Base-by-base conservation (phyloP, 1,284 basidiomycete species). In the Pulchroboletus neoregius region DNA sequence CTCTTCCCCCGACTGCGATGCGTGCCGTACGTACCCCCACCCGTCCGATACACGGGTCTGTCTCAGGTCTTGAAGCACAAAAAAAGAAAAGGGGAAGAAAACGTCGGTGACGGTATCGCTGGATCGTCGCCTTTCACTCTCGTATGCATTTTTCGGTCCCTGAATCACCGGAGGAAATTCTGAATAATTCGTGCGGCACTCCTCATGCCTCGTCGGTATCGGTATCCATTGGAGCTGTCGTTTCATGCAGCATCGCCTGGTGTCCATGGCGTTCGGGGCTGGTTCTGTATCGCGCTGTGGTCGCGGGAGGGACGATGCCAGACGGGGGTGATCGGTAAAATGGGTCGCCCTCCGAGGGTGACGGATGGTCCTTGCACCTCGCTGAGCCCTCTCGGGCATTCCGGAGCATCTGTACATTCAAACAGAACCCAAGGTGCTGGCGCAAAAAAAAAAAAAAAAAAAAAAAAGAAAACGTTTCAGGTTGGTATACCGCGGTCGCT, bases 161-260 rank as follows among this genome's bases (percentile, higher is more conserved):
- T 23, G 23, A 9, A 23, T 34, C 33, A 15, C 23, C 40, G 33
- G 41, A n/a, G 33, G 15, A 16, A 16, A 32, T 32, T 5, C 33
- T 18, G 18, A 18, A 12, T 36, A 6, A n/a, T n/a, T 1, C 20
- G 20, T 36, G 34, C 12, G 12, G 8, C 18, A 18, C 6, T 12
- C 33, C 10, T 20, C 18, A 13, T 10, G 11, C 27, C 11, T 28
- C 8, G 27, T 22, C 20, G 39, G 18, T 20, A n/a, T 22, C 20
- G n/a, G 28, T 22, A 30, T 30, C 27, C 13, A 9, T 22, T 24
- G 9, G 10, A 13, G 24, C 48, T 28, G 36, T 35, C 35, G 57
- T 60, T 52, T 58, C 58, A 55, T n/a, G 13, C 1, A 31, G n/a
- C 8, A 28, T 28, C 30, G 9, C 15, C 28, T 30, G 22, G 38